These are phyloP conservation scores for Roridomyces roridus DNA, from an alignment of 768 basidiomycete genomes.

Conservation along the genomic window DNA sequence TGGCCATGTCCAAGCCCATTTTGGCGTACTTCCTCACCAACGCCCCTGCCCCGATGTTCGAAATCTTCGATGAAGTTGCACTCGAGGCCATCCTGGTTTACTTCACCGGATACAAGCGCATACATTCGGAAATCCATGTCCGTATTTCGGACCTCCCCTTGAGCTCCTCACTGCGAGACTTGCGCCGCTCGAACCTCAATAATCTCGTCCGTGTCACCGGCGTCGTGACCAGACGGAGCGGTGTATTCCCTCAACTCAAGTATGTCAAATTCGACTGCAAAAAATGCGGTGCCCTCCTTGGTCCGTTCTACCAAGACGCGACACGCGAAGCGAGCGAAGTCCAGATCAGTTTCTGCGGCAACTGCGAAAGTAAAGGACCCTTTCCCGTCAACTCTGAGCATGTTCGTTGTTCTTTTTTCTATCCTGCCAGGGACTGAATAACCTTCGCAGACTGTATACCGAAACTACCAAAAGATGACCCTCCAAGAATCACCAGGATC, in stretches of 20 bases:
- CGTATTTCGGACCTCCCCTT: conserved; percentile 94
- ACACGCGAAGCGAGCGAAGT: conserved; percentile 74
- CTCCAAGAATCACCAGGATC: conserved; percentile 97
- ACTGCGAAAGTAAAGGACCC: conserved; percentile 94
- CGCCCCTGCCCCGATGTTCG: conserved; percentile 90
- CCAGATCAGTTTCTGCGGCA: conserved; percentile 91
- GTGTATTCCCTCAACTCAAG: conserved; percentile 99
- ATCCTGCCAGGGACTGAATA: background rate
- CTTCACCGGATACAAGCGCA: conserved; percentile 95
- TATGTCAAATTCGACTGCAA: conserved; percentile 99
- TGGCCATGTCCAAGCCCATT: conserved; percentile 91
- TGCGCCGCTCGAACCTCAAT: conserved; percentile 91
- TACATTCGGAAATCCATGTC: conserved; percentile 97
- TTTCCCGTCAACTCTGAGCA: conserved; percentile 97
- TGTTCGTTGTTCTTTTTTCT: conserved; percentile 46
- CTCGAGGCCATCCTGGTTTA: conserved; percentile 93
- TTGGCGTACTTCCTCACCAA: conserved; percentile 98
- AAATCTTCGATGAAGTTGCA: conserved; percentile 95
- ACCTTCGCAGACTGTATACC: conserved; percentile 82
- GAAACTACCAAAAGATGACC: conserved; percentile 99
- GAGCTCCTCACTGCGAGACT: conserved; percentile 88
- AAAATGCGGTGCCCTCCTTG: conserved; percentile 92
- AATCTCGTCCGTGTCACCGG: conserved; percentile 95
- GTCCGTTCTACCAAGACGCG: conserved; percentile 98
- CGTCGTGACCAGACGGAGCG: conserved; percentile 93